Evolutionary conservation across 164 flowering plant genomes (phyloP).

Genomic region (Litsea cubeba): DNA sequence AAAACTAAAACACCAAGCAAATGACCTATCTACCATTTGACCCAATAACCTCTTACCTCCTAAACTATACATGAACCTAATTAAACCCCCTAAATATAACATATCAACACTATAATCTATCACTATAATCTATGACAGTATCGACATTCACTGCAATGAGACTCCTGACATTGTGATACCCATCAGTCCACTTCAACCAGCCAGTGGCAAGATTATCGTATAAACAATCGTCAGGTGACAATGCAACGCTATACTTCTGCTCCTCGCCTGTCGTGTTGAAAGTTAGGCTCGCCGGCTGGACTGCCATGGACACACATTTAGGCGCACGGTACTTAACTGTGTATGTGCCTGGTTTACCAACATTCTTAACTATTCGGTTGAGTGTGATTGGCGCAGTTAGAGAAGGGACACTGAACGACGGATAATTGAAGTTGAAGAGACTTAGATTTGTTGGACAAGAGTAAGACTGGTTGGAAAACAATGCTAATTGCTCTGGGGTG

Average conservation of each 20-base stretch:
- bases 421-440: constrained; percentile 26
- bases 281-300: constrained; percentile 23
- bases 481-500: constrained; percentile 13
- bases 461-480: constrained; percentile 20
- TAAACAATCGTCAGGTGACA: background rate
- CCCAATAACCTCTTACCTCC: background rate
- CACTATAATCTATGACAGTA: background rate
- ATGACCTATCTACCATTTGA: too few species aligned
- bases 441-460: constrained; percentile 4
- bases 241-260: constrained; percentile 22
- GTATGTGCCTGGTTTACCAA: constrained; percentile 22
- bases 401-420: constrained; percentile 17
- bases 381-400: constrained; percentile 7
- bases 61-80: too few species aligned
- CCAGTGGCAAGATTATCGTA: constrained; percentile 22
- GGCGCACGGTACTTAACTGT: constrained; percentile 9
- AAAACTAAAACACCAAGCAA: too few species aligned
- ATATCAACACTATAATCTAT: background rate
- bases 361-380: constrained; percentile 22
- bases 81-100: too few species aligned
- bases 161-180: constrained; percentile 25
- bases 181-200: constrained; percentile 27
- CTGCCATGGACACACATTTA: constrained; percentile 3
- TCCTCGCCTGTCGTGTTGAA: constrained; percentile 31
- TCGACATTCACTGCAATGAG: constrained; percentile 9